Conservation (phyloP, 2,329 filamentous ascomycete genomes). For the Diplocarpon rosae region DNA sequence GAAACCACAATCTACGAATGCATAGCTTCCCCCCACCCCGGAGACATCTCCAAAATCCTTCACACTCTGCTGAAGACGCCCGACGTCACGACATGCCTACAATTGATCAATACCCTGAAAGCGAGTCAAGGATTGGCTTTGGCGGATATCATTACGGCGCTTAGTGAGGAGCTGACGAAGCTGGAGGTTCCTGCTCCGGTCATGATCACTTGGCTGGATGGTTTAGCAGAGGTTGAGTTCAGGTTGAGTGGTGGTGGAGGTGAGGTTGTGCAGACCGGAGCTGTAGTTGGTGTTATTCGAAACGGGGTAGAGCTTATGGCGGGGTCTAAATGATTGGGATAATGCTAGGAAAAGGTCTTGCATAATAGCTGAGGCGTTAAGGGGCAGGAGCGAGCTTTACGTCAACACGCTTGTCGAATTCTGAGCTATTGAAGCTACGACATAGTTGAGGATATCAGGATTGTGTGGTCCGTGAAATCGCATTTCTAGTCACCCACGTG, state of each 20-base stretch:
- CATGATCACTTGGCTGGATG: constrained; percentile 84
- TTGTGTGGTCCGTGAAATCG: too few relatives aligned
- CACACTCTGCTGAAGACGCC: constrained; percentile 72
- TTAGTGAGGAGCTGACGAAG: constrained; percentile 72
- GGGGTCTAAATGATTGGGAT: constrained; percentile 9
- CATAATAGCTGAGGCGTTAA: constrained; percentile 4
- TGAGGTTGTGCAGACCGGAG: constrained; percentile 84
- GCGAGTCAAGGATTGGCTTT: constrained; percentile 74
- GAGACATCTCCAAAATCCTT: constrained; percentile 75
- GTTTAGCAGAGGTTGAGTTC: constrained; percentile 87
- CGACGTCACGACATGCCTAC: constrained; percentile 82
- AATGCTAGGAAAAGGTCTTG: constrained; percentile 28
- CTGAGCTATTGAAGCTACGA: too few relatives aligned
- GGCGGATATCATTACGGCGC: constrained; percentile 81
- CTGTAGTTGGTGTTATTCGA: constrained; percentile 78
- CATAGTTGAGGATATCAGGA: too few relatives aligned
- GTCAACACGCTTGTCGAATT: too few relatives aligned
- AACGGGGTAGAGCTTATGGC: constrained; percentile 70
- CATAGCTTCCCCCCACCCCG: constrained; percentile 87
- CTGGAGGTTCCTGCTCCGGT: constrained; percentile 79
- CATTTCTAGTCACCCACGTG: too few relatives aligned
- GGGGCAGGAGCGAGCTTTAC: neutral
- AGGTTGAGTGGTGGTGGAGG: constrained; percentile 77
- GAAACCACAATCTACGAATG: constrained; percentile 93
- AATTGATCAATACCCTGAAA: constrained; percentile 82